Evolutionary conservation across 164 flowering plant species (phyloP).

Genomic region (Annona squamosa): DNA sequence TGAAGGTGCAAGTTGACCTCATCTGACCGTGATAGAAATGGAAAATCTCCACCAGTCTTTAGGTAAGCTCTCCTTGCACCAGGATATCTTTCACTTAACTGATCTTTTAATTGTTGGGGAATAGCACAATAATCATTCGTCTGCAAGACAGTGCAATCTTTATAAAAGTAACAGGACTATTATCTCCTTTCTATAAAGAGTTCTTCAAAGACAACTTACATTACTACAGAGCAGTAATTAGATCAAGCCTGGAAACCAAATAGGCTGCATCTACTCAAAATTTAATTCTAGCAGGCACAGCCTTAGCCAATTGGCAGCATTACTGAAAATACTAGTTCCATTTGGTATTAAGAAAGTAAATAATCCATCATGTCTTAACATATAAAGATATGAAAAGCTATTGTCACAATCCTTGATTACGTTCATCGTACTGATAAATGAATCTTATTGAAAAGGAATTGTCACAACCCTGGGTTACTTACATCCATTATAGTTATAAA

Average conservation of each 20-base stretch:
- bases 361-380: neutral
- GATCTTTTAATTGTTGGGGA: conserved; percentile 83
- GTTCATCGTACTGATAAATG: neutral
- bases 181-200: too few relatives aligned
- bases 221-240: too few relatives aligned
- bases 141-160: conserved; percentile 28
- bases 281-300: too few relatives aligned
- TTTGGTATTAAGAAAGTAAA: neutral
- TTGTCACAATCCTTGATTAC: too few relatives aligned
- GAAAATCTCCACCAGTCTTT: conserved; percentile 94
- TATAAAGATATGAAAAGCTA: too few relatives aligned
- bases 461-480: conserved; percentile 18
- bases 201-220: too few relatives aligned
- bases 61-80: conserved; percentile 81
- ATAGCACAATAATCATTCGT: conserved; percentile 92
- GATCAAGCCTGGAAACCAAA: too few relatives aligned
- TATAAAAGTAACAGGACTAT: neutral
- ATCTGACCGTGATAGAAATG: conserved; percentile 96
- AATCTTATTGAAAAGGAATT: neutral
- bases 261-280: too few relatives aligned
- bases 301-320: too few relatives aligned
- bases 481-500: conserved; percentile 92
- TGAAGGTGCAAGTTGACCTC: conserved; percentile 97
- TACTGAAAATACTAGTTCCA: too few relatives aligned
- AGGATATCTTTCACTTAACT: conserved; percentile 78